Evolutionary conservation across 495 filamentous ascomycete genomes (phyloP), one percentile per base, ranked within the genome.

Genomic region (Talaromyces stipitatus): DNA sequence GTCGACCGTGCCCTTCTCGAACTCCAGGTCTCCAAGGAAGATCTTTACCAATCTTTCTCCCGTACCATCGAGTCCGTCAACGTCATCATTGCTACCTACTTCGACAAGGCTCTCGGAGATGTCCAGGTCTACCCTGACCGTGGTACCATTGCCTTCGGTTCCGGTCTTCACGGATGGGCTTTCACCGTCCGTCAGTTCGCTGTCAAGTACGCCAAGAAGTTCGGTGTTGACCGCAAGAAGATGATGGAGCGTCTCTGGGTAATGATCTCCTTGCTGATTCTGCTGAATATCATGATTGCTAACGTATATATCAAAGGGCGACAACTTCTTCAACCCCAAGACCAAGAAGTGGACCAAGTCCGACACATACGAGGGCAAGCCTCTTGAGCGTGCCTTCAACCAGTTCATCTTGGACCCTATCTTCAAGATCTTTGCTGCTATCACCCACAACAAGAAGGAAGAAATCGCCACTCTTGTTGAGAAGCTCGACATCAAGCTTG

Each of bases 161-260:
- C 94, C 71, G 94, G 95, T 87, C 94, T 99, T 60, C 94, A 99
- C 80, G 94, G 94, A 74, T 99, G 94, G 94, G 91, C 90, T 73
- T 99, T 99, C 87, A 99, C 94, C 63, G 81, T 99, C 80, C 89
- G 94, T 65, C 95, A 99, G 75, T 99, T 99, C 77, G 94, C 94
- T 64, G 79, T 85, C 68, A 87, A 87, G 71, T 98, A 97, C 79
- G 88, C 94, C 72, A 97, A 97, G 90, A 98, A 98, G 78, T 97
- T 98, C 70, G 94, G 94, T 86, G 95, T 98, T 67, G 95, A 98
- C 83, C 89, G 88, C 76, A 85, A 82, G 77, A 97, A 97, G 90
- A 96, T 98, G 95, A 96, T 97, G 85, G 90, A 96, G 81, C 91
- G 95, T 84, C 88, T 98, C 66, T 98, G 94, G 94, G 89, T 91